phyloP scores from a whole-genome alignment of 2,329 filamentous ascomycete genomes.

The Fusarium stilboides region DNA sequence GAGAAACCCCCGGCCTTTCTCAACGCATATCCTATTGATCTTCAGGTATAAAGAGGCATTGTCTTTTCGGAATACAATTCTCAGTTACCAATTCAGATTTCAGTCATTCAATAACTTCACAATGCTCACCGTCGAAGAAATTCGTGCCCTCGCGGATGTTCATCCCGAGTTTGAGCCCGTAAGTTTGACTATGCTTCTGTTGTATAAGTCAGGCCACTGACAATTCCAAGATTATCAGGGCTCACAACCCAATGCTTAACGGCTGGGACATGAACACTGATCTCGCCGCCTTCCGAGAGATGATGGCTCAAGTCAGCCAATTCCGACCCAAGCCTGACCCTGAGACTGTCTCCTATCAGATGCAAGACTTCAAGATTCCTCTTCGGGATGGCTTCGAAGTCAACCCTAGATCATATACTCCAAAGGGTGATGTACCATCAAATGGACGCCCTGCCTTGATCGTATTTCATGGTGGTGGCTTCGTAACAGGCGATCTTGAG shows the following conservation, averaged over 20 bases:
- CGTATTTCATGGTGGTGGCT: constrained; percentile 51
- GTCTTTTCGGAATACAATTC: too few relatives aligned
- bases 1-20: neutral
- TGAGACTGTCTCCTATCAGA: constrained; percentile 31
- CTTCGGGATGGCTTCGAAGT: constrained; percentile 43
- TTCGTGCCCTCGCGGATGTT: constrained; percentile 37
- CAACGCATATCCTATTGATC: constrained; percentile 6
- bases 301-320: constrained; percentile 36
- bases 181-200: neutral
- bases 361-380: constrained; percentile 45
- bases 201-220: constrained; percentile 10
- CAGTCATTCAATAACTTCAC: neutral
- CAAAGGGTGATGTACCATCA: constrained; percentile 13
- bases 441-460: constrained; percentile 47
- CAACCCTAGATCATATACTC: constrained; percentile 44
- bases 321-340: constrained; percentile 29
- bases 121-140: constrained; percentile 50
- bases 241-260: constrained; percentile 38
- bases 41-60: constrained; percentile 12
- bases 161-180: constrained; percentile 41
- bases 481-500: constrained; percentile 47
- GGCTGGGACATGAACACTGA: constrained; percentile 46
- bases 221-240: constrained; percentile 21
- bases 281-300: constrained; percentile 38
- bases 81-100: neutral